Conservation (phyloP, 148 eudicot species). For the Cornus kousa region DNA sequence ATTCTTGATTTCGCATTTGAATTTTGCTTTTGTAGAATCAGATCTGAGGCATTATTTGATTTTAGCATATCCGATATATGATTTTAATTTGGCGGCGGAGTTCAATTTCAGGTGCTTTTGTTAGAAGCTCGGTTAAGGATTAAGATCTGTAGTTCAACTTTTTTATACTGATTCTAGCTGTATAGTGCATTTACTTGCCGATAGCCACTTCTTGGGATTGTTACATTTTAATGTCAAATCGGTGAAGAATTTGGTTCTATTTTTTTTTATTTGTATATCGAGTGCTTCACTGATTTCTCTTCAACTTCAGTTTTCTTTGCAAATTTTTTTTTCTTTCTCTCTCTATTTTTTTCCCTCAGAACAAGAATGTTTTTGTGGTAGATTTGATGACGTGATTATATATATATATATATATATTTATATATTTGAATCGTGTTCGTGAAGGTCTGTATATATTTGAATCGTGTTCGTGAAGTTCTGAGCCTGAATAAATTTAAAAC, state of each 20-base stretch:
- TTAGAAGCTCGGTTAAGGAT: not conserved
- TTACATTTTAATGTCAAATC: not conserved
- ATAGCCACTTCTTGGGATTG: not conserved
- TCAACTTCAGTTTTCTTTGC: not conserved
- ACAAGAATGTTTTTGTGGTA: not conserved
- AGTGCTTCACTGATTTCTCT: too few species aligned
- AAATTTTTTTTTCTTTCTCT: not conserved
- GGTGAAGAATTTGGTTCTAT: not conserved
- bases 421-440: not conserved
- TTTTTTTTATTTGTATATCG: not conserved
- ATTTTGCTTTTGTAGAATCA: conserved; percentile 7
- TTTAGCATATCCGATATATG: not conserved
- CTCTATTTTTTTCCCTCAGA: not conserved
- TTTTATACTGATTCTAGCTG: not conserved
- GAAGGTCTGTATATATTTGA: not conserved
- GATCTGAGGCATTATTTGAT: conserved; percentile 22
- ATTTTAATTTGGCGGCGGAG: conserved; percentile 2
- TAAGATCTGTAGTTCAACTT: conserved; percentile 3
- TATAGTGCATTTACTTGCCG: not conserved
- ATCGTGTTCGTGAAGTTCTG: not conserved
- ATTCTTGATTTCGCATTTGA: not conserved
- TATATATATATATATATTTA: not conserved
- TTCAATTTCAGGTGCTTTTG: conserved; percentile 8
- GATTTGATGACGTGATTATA: not conserved
- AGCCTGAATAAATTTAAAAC: not conserved